Evolutionary conservation across 2,329 filamentous ascomycete species (phyloP).

Genomic region (Colletotrichum sojae): DNA sequence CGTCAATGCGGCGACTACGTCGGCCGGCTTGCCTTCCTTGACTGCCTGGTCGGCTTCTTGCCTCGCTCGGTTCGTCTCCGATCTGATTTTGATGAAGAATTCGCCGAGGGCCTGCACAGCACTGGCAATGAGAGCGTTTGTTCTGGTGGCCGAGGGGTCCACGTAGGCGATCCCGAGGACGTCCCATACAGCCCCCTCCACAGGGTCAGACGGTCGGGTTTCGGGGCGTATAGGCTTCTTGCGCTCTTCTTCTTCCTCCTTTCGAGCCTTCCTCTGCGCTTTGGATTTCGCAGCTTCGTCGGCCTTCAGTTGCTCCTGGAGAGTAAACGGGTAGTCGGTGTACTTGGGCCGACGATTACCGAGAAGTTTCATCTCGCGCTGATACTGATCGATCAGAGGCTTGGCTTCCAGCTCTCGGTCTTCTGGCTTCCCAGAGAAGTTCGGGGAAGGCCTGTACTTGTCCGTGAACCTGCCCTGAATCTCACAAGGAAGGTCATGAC

Average conservation of each 20-base stretch:
- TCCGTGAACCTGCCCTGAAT: slow-evolving; percentile 59
- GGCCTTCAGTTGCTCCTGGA: slow-evolving; percentile 62
- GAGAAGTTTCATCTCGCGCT: slow-evolving; percentile 56
- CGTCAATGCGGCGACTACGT: slow-evolving; percentile 55
- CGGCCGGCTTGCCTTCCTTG: slow-evolving; percentile 57
- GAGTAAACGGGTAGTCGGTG: slow-evolving; percentile 58
- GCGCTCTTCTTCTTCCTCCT: slow-evolving; percentile 56
- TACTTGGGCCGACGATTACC: slow-evolving; percentile 62
- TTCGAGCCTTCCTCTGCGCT: slow-evolving; percentile 61
- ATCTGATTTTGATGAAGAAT: slow-evolving; percentile 63
- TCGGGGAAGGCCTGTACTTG: slow-evolving; percentile 56
- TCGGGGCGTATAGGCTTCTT: slow-evolving; percentile 59
- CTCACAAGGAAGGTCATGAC: slow-evolving; percentile 58
- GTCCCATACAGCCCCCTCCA: slow-evolving; percentile 68
- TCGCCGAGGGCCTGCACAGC: slow-evolving; percentile 67
- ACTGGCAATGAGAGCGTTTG: slow-evolving; percentile 57
- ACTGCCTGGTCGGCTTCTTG: slow-evolving; percentile 59
- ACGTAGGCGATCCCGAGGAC: slow-evolving; percentile 65
- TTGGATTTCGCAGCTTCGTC: slow-evolving; percentile 63
- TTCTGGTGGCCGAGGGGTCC: slow-evolving; percentile 56
- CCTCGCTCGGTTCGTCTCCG: slow-evolving; percentile 63
- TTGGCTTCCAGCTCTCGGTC: slow-evolving; percentile 59
- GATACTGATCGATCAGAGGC: slow-evolving; percentile 56
- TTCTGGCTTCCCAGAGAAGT: slow-evolving; percentile 55
- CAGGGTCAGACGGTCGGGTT: slow-evolving; percentile 59